Conservation (phyloP, 192 early-diverging fungal genomes). For the Dissophora ornata region DNA sequence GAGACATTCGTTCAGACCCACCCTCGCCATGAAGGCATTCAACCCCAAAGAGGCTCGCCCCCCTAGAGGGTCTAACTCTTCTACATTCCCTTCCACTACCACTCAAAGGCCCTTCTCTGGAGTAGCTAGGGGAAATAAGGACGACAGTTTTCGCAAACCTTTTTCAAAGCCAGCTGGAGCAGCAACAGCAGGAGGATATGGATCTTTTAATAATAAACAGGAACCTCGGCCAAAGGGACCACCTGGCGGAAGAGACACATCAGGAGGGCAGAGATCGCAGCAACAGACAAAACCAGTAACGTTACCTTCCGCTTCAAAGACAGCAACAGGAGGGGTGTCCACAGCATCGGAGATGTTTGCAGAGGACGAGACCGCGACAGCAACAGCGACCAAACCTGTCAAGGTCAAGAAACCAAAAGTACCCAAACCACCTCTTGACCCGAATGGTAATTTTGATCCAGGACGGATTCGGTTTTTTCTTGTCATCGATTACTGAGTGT, state of each 20-base stretch:
- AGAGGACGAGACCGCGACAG: conserved; percentile 1
- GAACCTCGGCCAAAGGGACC: background rate
- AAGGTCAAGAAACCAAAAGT: conserved; percentile 49
- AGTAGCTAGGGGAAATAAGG: conserved; percentile 3
- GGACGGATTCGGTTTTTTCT: background rate
- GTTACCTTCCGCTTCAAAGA: background rate
- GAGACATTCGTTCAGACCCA: too few species aligned
- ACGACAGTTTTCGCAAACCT: conserved; percentile 1
- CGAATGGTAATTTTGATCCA: conserved; percentile 29
- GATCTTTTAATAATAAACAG: background rate
- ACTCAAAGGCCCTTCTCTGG: background rate
- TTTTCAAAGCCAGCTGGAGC: conserved; percentile 20
- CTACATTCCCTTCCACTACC: too few species aligned
- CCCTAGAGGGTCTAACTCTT: background rate
- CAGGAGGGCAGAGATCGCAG: background rate
- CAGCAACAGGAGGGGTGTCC: conserved; percentile 1
- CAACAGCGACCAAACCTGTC: conserved; percentile 8
- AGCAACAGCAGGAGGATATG: background rate
- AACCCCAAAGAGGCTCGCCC: conserved; percentile 2
- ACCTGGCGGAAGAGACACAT: background rate
- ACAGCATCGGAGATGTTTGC: conserved; percentile 22
- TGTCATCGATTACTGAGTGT: background rate
- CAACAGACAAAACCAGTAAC: too few species aligned
- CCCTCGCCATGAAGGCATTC: conserved; percentile 24
- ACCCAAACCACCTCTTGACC: conserved; percentile 41